Conservation (phyloP, 2,329 filamentous ascomycete genomes). For the Rachicladosporium sp. region DNA sequence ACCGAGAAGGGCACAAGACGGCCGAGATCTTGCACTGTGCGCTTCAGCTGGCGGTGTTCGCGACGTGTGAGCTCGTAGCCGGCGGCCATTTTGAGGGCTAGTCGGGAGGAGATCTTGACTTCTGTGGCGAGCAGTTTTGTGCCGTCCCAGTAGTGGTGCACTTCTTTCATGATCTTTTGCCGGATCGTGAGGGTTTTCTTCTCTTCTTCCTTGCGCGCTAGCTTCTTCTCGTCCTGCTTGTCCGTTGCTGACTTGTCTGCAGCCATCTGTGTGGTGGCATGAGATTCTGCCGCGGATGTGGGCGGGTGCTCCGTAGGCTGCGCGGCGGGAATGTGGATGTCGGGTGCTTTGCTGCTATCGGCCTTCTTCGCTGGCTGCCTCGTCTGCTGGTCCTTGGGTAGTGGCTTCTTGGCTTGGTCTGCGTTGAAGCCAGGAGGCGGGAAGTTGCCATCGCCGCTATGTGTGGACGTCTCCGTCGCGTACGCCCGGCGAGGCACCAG, state of each 20-base stretch:
- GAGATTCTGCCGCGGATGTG: constrained; percentile 34
- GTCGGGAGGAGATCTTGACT: constrained; percentile 78
- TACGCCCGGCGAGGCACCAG: constrained; percentile 40
- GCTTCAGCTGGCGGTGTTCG: constrained; percentile 81
- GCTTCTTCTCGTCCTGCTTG: constrained; percentile 40
- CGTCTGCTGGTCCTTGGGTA: constrained; percentile 36
- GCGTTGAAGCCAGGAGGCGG: constrained; percentile 85
- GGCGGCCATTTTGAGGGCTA: constrained; percentile 93
- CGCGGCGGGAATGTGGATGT: constrained; percentile 24
- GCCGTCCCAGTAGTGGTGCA: constrained; percentile 93
- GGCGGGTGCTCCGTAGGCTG: constrained; percentile 34
- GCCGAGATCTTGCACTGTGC: constrained; percentile 86
- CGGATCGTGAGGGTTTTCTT: constrained; percentile 77
- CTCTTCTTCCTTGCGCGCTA: constrained; percentile 52
- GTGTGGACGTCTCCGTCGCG: constrained; percentile 44
- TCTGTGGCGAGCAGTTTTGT: constrained; percentile 89
- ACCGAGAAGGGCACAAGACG: constrained; percentile 92
- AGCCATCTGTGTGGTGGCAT: constrained; percentile 45
- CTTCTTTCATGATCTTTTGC: constrained; percentile 92
- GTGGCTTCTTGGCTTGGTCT: constrained; percentile 77
- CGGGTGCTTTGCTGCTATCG: constrained; percentile 9
- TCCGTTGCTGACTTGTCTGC: constrained; percentile 34
- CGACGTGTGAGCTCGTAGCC: constrained; percentile 92
- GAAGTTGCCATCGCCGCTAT: constrained; percentile 32
- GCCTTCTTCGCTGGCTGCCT: constrained; percentile 10